phyloP scores from a whole-genome alignment of 305 asterid species.

The Ilex paraguariensis region DNA sequence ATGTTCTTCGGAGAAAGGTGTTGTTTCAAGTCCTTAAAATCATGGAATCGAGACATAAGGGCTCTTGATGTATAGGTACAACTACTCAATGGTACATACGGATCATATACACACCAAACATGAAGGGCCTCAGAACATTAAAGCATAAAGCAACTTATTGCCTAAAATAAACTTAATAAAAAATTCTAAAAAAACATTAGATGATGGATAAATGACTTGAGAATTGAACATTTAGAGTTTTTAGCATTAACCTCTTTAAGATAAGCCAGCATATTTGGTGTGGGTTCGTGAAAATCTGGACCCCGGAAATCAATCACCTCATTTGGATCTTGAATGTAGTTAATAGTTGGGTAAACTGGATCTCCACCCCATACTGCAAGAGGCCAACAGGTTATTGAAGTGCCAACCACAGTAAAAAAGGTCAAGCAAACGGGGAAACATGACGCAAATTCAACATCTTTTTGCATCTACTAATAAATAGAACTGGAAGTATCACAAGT shows the following conservation, averaged over 20 bases:
- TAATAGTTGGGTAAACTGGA: conserved; percentile 94
- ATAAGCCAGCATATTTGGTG: conserved; percentile 83
- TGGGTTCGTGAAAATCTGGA: conserved; percentile 96
- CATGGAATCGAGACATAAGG: too few species aligned
- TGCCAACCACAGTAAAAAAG: not conserved
- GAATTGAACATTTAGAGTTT: not conserved
- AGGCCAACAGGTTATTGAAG: not conserved
- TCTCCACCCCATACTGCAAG: conserved; percentile 99
- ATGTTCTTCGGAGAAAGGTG: too few species aligned
- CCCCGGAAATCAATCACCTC: conserved; percentile 93
- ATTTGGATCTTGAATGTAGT: conserved; percentile 94
- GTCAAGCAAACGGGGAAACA: not conserved
- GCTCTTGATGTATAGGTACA: too few species aligned
- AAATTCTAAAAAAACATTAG: not conserved
- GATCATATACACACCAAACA: not conserved
- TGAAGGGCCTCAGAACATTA: not conserved
- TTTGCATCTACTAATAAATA: too few species aligned
- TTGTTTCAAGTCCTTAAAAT: too few species aligned
- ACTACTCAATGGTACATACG: not conserved
- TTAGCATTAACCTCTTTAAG: conserved; percentile 73
- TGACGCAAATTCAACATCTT: too few species aligned
- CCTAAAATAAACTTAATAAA: not conserved
- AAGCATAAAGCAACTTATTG: not conserved
- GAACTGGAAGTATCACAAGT: not conserved
- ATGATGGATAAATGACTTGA: not conserved